Evolutionary conservation across 2,329 filamentous ascomycete species (phyloP), one percentile per base, ranked within the genome.

Genomic region (Xylaria sp.): DNA sequence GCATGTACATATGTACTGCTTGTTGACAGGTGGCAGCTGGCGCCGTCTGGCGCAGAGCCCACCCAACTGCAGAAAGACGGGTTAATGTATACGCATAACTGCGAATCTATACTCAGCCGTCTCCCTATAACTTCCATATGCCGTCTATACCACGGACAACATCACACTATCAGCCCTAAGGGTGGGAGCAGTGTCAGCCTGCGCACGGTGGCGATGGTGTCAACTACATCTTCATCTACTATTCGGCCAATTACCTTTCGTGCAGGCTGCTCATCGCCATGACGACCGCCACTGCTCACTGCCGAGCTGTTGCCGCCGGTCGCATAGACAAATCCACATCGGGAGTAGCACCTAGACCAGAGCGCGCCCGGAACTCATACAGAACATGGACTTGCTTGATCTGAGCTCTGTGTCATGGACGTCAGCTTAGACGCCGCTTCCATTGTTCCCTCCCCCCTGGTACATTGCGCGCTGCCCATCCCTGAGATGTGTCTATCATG

Each of bases 391-490:
- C 37, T 48, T 59, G 46, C 46, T 56, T 56, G 58, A 20, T 44
- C 51, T 64, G 44, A 25, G 37, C n/a, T 46, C 31, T 50, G 68
- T 50, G 55, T 69, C 63, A 54, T 37, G 65, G 31, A 51, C 63
- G 60, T 69, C 66, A 66, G 50, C 59, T 64, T 55, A 18, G 34
- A 56, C 8, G 44, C 31, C n/a, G 28, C 28, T 28, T 28, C 28
- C 28, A 28, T 28, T 28, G 28, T 28, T n/a, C 34, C 54, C 12
- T 10, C 56, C 13, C 39, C 39, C 56, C 23, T 25, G 23, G 55
- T 23, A 12, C 52, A 15, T 25, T 10, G 20, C 46, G 46, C n/a
- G 46, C 8, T 37, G 50, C 25, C 34, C 28, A 63, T 54, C 39
- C 34, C 52, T 37, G 39, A 25, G 20, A 15, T 44, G 34, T 60